These are phyloP conservation scores for Phylloporus sp. DNA, from an alignment of 1,284 basidiomycete species.

Conservation along the genomic window DNA sequence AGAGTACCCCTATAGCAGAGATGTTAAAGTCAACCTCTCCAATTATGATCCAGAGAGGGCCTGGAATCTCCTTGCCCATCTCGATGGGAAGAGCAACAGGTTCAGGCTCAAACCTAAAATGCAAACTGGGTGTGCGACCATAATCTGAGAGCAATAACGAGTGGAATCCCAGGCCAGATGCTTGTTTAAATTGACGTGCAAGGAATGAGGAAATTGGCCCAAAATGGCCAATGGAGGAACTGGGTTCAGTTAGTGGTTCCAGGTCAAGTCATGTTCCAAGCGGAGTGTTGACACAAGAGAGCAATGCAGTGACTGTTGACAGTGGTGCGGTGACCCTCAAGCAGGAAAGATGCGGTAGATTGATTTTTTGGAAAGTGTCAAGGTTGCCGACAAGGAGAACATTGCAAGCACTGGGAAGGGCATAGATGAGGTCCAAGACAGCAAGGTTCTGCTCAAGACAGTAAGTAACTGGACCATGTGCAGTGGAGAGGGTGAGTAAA, in stretches of 20 bases:
- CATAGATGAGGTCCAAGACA: too few species aligned
- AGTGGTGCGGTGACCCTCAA: background rate
- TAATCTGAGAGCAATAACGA: background rate
- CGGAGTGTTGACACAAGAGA: constrained; percentile 11
- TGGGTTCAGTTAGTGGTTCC: background rate
- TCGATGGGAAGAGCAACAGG: background rate
- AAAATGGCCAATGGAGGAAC: background rate
- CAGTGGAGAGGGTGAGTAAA: too few species aligned
- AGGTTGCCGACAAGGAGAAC: background rate
- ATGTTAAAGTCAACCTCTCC: background rate
- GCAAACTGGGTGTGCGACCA: too few species aligned
- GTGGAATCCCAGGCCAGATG: background rate
- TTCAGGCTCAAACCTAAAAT: background rate
- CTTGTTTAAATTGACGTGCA: background rate
- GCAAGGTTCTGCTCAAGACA: too few species aligned
- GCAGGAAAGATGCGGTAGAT: background rate
- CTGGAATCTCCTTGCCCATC: too few species aligned
- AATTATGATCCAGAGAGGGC: background rate
- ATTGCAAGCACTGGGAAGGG: background rate
- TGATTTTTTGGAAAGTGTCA: background rate
- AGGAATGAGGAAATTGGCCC: background rate
- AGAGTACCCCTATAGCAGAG: background rate
- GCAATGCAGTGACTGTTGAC: constrained; percentile 10
- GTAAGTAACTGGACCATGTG: too few species aligned
- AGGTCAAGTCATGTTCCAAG: background rate